A percentile compares a stretch with the other conserved stretches of the same genome.
These are phyloP conservation scores for Calocera viscosa DNA, from an alignment of 768 basidiomycete genomes.

Conservation along the genomic window DNA sequence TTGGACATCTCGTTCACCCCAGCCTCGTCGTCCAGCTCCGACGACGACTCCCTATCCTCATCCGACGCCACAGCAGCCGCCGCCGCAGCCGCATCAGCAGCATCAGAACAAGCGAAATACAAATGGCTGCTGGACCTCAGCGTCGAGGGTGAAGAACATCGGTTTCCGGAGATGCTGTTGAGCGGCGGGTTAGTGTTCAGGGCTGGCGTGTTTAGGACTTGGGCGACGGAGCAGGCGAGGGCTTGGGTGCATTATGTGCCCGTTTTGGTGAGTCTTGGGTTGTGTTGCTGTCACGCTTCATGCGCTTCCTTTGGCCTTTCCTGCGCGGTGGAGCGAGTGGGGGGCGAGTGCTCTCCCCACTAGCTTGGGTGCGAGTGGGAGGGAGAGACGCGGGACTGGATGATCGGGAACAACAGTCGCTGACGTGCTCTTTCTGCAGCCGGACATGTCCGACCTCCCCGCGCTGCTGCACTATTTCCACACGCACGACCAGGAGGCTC, in stretches of 20 bases:
- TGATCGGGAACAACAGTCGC: not conserved
- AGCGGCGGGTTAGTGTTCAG: not conserved
- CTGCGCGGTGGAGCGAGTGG: too few relatives aligned
- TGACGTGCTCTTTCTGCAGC: not conserved
- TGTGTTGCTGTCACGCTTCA: not conserved
- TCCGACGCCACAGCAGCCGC: too few relatives aligned
- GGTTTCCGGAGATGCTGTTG: not conserved
- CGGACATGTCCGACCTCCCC: not conserved
- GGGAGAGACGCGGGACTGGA: too few relatives aligned
- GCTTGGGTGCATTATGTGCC: constrained; percentile 8
- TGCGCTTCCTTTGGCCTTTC: not conserved
- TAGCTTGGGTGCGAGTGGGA: not conserved
- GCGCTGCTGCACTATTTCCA: not conserved
- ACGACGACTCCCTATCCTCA: too few relatives aligned
- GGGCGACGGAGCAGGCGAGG: not conserved
- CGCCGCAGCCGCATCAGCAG: too few relatives aligned
- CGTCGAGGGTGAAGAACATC: not conserved
- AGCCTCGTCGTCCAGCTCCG: not conserved
- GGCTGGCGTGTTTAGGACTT: not conserved
- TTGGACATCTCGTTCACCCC: not conserved
- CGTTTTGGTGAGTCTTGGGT: not conserved
- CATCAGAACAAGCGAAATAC: not conserved
- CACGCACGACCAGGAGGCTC: not conserved
- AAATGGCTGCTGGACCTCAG: not conserved
- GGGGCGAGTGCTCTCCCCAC: too few relatives aligned